Conservation (phyloP, 2,329 filamentous ascomycete genomes). For the Paecilomyces sp. region DNA sequence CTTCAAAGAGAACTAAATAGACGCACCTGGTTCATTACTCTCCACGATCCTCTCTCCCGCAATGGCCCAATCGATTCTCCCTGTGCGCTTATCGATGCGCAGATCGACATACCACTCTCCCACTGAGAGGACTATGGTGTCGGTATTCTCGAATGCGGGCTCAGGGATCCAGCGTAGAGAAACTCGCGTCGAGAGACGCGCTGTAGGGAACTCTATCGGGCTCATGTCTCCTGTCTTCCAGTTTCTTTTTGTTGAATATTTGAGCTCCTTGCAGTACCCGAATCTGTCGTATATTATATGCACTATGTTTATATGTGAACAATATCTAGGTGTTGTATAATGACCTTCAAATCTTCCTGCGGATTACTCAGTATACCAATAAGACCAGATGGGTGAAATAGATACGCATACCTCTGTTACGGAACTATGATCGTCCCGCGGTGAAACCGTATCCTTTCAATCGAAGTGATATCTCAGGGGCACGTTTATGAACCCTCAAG, state of each 20-base stretch:
- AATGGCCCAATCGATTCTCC: conserved; percentile 37
- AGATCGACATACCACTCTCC: conserved; percentile 39
- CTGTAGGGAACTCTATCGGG: neutral
- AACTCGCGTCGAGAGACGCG: conserved; percentile 29
- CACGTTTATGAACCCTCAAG: neutral
- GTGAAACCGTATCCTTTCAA: neutral
- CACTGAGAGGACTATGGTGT: conserved; percentile 38
- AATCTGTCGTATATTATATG: neutral
- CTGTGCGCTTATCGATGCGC: conserved; percentile 29
- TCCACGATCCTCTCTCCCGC: conserved; percentile 34
- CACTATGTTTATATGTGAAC: neutral
- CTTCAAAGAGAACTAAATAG: neutral
- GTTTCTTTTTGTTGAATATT: no score
- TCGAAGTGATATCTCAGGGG: neutral
- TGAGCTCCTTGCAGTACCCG: no score
- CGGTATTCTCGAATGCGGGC: conserved; percentile 33
- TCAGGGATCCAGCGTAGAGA: conserved; percentile 38
- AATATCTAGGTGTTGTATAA: no score
- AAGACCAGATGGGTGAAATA: neutral
- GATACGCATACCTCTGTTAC: neutral
- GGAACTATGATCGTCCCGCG: neutral
- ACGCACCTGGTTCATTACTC: neutral
- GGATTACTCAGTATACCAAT: neutral
- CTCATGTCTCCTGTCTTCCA: neutral
- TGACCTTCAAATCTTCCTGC: neutral